A percentile compares a stretch with the other conserved stretches of the same genome.
Conservation (phyloP, 2,329 filamentous ascomycete species). For the Alternaria ethzedia region DNA sequence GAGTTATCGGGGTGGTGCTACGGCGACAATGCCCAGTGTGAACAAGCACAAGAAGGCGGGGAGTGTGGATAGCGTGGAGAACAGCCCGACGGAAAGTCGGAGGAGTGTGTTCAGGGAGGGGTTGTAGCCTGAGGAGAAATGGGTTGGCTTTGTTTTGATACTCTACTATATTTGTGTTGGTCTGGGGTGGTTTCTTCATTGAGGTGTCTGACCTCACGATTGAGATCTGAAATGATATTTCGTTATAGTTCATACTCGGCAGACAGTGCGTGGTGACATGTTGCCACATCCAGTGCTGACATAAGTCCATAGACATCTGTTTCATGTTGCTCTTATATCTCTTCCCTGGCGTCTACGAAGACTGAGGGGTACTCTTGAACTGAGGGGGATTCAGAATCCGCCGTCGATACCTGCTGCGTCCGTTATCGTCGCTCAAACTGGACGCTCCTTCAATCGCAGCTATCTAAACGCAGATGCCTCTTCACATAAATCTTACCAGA, state of each 20-base stretch:
- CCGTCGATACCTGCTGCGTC: too few relatives aligned
- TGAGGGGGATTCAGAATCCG: too few relatives aligned
- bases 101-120: slow-evolving; percentile 74
- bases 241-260: neutral
- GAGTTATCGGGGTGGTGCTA: slow-evolving; percentile 46
- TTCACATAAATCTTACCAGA: neutral
- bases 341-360: neutral
- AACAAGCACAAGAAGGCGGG: slow-evolving; percentile 36
- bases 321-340: neutral
- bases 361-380: neutral
- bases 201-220: neutral
- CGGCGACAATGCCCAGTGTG: slow-evolving; percentile 50
- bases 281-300: neutral
- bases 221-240: neutral
- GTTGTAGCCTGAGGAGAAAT: too few relatives aligned
- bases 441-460: neutral
- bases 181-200: neutral
- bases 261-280: neutral
- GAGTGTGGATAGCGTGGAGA: slow-evolving; percentile 52
- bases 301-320: neutral
- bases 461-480: neutral
- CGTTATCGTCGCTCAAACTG: too few relatives aligned
- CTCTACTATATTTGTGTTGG: neutral
- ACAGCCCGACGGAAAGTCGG: slow-evolving; percentile 68
- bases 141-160: too few relatives aligned